These are phyloP conservation scores for Shiraia bambusicola DNA, from an alignment of 2,329 filamentous ascomycete species.

Conservation along the genomic window DNA sequence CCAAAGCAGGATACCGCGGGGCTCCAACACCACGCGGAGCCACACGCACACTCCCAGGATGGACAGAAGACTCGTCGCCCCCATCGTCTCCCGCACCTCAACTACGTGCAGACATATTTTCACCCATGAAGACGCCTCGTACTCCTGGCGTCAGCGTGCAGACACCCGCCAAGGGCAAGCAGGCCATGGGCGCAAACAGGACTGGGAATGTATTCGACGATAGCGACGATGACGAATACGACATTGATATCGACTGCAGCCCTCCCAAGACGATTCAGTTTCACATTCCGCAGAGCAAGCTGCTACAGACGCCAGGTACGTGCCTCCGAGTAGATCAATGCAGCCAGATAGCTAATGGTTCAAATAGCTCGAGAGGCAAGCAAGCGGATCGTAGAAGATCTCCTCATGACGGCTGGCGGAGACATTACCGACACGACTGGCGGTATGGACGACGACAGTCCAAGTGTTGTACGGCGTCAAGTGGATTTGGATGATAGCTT, in stretches of 20 bases:
- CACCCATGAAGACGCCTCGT: slow-evolving; percentile 64
- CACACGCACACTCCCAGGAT: slow-evolving; percentile 24
- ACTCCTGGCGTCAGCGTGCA: slow-evolving; percentile 83
- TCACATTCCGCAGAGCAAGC: slow-evolving; percentile 71
- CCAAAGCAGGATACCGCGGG: slow-evolving; percentile 37
- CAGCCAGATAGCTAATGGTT: slow-evolving; percentile 9
- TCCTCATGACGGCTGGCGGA: slow-evolving; percentile 73
- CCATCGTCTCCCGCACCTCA: slow-evolving; percentile 69
- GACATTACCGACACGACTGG: slow-evolving; percentile 51
- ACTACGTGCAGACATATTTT: slow-evolving; percentile 83
- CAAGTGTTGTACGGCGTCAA: slow-evolving; percentile 50
- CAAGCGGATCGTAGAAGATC: slow-evolving; percentile 76
- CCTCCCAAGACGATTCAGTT: slow-evolving; percentile 94
- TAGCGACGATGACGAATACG: slow-evolving; percentile 69
- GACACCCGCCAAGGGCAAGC: slow-evolving; percentile 60
- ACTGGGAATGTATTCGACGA: slow-evolving; percentile 64
- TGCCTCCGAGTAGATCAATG: neutral
- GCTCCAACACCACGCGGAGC: slow-evolving; percentile 27
- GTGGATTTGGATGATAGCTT: slow-evolving; percentile 53
- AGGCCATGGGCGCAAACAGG: slow-evolving; percentile 53
- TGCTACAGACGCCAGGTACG: slow-evolving; percentile 78
- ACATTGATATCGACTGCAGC: slow-evolving; percentile 62
- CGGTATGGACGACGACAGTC: slow-evolving; percentile 50
- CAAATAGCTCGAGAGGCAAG: slow-evolving; percentile 72
- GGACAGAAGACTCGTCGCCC: slow-evolving; percentile 50